Evolutionary conservation across 2,329 filamentous ascomycete species (phyloP).

Genomic region (Neodidymelliopsis sp.): DNA sequence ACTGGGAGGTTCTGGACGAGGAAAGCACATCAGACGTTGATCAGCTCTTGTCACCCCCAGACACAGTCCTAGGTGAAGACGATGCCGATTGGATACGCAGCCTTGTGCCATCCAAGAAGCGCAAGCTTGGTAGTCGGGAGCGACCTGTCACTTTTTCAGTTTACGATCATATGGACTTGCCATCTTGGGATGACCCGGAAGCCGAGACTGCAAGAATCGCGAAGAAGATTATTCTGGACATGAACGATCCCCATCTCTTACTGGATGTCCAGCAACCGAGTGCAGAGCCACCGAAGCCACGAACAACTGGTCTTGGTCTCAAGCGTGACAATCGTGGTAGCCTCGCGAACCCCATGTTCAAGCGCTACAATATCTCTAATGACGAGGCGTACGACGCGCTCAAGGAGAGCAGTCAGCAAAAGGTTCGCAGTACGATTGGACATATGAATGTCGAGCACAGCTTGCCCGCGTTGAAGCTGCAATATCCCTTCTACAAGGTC

Average conservation of each 20-base stretch:
- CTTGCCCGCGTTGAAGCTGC: constrained; percentile 86
- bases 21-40: constrained; percentile 41
- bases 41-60: constrained; percentile 35
- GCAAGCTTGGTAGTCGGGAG: constrained; percentile 57
- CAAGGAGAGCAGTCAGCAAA: constrained; percentile 96
- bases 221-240: constrained; percentile 81
- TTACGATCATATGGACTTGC: constrained; percentile 52
- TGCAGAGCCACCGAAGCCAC: constrained; percentile 66
- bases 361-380: constrained; percentile 94
- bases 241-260: constrained; percentile 87
- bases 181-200: constrained; percentile 83
- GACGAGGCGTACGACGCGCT: constrained; percentile 94
- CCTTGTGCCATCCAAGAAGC: constrained; percentile 68
- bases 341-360: constrained; percentile 74
- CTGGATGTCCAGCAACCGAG: constrained; percentile 78
- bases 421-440: constrained; percentile 89
- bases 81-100: constrained; percentile 44
- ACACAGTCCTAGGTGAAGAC: constrained; percentile 30
- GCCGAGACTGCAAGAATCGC: constrained; percentile 74
- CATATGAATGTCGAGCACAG: constrained; percentile 95
- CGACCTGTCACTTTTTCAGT: constrained; percentile 42
- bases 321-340: constrained; percentile 74
- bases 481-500: constrained; percentile 96
- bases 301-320: constrained; percentile 59
- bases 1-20: constrained; percentile 72